phyloP scores from a whole-genome alignment of 345 rosid genomes.

The Stellera chamaejasme region DNA sequence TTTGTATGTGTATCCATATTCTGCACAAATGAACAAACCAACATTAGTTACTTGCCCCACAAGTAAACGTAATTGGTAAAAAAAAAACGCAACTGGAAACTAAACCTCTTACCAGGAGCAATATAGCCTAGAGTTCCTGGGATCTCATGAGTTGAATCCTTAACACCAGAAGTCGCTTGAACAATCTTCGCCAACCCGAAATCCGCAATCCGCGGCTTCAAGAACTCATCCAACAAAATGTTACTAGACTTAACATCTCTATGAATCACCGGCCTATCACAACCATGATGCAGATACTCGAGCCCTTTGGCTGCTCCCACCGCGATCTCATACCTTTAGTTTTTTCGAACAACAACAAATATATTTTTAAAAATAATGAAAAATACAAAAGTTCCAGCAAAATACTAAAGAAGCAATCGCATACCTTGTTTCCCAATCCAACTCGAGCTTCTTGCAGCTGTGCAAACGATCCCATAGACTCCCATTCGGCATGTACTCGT shows the following conservation, averaged over 20 bases:
- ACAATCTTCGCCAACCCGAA: slow-evolving; percentile 93
- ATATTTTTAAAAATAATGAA: too few species aligned
- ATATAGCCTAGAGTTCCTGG: slow-evolving; percentile 94
- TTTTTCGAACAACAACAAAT: too few species aligned
- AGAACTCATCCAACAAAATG: slow-evolving; percentile 68
- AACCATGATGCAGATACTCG: slow-evolving; percentile 86
- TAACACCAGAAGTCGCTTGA: slow-evolving; percentile 32
- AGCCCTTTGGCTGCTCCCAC: slow-evolving; percentile 83
- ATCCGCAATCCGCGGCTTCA: slow-evolving; percentile 92
- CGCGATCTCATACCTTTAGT: slow-evolving; percentile 56
- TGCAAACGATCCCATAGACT: slow-evolving; percentile 91
- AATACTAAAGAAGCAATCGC: too few species aligned
- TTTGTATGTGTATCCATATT: slow-evolving; percentile 77
- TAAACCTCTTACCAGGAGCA: slow-evolving; percentile 67
- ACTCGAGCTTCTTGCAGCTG: slow-evolving; percentile 42
- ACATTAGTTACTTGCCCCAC: background rate
- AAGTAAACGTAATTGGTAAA: background rate
- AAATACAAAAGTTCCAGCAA: too few species aligned
- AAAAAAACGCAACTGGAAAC: background rate
- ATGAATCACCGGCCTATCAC: slow-evolving; percentile 64
- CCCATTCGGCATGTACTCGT: slow-evolving; percentile 88
- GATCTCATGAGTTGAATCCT: slow-evolving; percentile 63
- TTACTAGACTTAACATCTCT: slow-evolving; percentile 86
- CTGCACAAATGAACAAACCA: slow-evolving; percentile 26
- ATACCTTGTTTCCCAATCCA: slow-evolving; percentile 59